phyloP scores from a whole-genome alignment of 768 basidiomycete species.

The Pleurotus tuoliensis region DNA sequence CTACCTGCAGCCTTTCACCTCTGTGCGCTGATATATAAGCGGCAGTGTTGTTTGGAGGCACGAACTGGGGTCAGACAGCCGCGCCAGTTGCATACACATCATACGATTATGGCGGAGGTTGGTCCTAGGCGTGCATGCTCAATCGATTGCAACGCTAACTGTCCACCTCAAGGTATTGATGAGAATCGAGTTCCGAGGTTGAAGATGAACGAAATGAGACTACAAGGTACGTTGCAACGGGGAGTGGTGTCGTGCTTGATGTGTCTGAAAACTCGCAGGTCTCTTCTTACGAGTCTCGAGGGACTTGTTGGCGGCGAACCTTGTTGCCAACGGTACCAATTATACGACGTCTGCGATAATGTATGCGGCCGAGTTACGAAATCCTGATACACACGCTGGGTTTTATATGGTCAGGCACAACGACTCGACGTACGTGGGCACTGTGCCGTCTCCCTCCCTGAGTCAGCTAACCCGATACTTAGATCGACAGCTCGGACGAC shows the following conservation, averaged over 20 bases:
- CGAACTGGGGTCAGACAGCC: constrained; percentile 59
- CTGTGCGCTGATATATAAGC: neutral
- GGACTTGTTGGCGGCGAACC: constrained; percentile 39
- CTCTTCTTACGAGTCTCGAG: constrained; percentile 49
- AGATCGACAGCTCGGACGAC: constrained; percentile 43
- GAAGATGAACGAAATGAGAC: constrained; percentile 51
- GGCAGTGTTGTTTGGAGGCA: constrained; percentile 57
- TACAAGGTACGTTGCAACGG: constrained; percentile 34
- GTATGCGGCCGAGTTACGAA: constrained; percentile 44
- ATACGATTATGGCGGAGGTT: constrained; percentile 59
- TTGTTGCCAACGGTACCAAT: constrained; percentile 47
- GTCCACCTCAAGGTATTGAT: constrained; percentile 36
- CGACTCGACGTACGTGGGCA: constrained; percentile 30
- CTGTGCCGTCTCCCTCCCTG: neutral
- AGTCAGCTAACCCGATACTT: neutral
- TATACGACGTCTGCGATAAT: constrained; percentile 41
- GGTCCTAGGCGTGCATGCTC: neutral
- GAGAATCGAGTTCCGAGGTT: constrained; percentile 44
- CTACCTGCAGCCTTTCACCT: neutral
- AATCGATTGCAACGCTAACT: neutral
- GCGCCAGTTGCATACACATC: constrained; percentile 57
- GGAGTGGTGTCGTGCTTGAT: neutral
- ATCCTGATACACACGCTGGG: constrained; percentile 36
- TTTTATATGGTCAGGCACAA: constrained; percentile 51
- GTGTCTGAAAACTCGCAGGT: constrained; percentile 21